Evolutionary conservation across 2,329 filamentous ascomycete species (phyloP).

Genomic region (Botrytis porri): DNA sequence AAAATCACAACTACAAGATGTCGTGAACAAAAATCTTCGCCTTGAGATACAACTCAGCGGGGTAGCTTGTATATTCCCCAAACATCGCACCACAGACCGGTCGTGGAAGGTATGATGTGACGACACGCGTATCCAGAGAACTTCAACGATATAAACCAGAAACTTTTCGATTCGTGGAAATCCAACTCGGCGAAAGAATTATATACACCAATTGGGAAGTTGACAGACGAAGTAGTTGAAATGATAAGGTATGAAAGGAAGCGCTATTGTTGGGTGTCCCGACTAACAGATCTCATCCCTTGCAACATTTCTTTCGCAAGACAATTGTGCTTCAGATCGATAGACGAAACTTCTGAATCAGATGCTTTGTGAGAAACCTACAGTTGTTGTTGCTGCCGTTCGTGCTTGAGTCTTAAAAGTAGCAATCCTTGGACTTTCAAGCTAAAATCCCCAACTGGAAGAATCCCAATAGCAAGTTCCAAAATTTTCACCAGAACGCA

Average conservation of each 20-base stretch:
- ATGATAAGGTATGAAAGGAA: no score
- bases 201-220: background rate
- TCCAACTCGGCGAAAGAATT: background rate
- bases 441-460: background rate
- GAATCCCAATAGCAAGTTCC: background rate
- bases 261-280: background rate
- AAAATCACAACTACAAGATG: background rate
- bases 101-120: background rate
- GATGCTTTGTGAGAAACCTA: background rate
- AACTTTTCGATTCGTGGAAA: background rate
- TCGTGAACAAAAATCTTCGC: background rate
- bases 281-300: no score
- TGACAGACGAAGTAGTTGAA: background rate
- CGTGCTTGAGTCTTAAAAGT: background rate
- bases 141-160: background rate
- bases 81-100: background rate
- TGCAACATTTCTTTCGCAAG: background rate
- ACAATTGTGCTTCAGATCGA: background rate
- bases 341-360: background rate
- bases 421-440: background rate
- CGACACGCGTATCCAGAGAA: background rate
- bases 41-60: background rate
- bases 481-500: background rate
- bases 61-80: background rate
- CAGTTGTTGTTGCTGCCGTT: background rate